phyloP scores from a whole-genome alignment of 2,329 filamentous ascomycete species.

The Chrysoporthe deuterocubensis region DNA sequence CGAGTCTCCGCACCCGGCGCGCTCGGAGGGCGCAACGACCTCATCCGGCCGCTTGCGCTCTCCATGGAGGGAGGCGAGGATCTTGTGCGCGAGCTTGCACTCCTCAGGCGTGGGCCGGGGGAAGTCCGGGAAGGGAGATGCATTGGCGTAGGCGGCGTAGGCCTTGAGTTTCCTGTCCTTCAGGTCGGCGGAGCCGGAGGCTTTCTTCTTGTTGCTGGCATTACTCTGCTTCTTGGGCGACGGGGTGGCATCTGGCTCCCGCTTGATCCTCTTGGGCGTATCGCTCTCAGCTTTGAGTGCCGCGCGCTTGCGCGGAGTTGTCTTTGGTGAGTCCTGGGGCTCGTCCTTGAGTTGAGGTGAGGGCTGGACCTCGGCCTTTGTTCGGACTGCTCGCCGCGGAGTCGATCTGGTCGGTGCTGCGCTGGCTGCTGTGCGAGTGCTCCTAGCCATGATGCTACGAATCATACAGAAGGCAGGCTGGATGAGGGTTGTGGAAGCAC shows the following conservation, averaged over 20 bases:
- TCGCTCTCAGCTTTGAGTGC: constrained; percentile 21
- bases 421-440: constrained; percentile 24
- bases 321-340: background rate
- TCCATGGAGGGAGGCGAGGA: constrained; percentile 70
- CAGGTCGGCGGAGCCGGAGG: constrained; percentile 32
- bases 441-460: constrained; percentile 23
- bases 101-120: constrained; percentile 67
- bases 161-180: constrained; percentile 49
- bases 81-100: constrained; percentile 67
- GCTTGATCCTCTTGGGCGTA: constrained; percentile 21
- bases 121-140: constrained; percentile 71
- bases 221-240: constrained; percentile 25
- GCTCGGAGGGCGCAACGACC: constrained; percentile 63
- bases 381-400: constrained; percentile 22
- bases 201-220: constrained; percentile 18
- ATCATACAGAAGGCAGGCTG: constrained; percentile 13
- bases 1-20: constrained; percentile 64
- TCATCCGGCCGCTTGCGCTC: constrained; percentile 62
- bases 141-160: constrained; percentile 44
- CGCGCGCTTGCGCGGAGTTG: constrained; percentile 22
- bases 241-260: constrained; percentile 10
- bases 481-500: background rate
- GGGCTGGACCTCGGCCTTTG: constrained; percentile 16
- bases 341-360: constrained; percentile 19
- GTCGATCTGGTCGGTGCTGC: constrained; percentile 16